A percentile compares a stretch with the other conserved stretches of the same genome.
Conservation (phyloP, 2,329 filamentous ascomycete genomes). For the Microthyrium microscopicum region DNA sequence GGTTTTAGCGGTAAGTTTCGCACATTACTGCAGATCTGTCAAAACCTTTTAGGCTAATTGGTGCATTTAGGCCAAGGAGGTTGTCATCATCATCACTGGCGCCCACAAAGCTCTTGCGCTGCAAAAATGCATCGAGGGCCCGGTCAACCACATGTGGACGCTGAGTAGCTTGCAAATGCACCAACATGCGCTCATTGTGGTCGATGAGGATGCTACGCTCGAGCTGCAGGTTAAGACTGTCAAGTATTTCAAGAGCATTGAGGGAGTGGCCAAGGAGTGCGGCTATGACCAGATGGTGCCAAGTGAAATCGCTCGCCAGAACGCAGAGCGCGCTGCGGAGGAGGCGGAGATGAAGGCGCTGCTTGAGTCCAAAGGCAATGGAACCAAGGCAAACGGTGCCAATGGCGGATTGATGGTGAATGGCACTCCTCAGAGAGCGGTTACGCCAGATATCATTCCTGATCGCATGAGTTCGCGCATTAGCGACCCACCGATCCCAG, state of each 20-base stretch:
- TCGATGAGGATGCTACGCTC: conserved; percentile 53
- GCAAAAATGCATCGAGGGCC: conserved; percentile 65
- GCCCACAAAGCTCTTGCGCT: conserved; percentile 67
- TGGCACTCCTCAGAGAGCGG: too few relatives aligned
- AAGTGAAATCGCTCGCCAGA: too few relatives aligned
- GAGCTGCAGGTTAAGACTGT: conserved; percentile 30
- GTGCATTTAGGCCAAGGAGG: conserved; percentile 44
- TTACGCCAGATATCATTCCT: too few relatives aligned
- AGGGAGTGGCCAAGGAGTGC: conserved; percentile 27
- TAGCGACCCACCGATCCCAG: too few relatives aligned
- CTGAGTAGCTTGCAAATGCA: conserved; percentile 67
- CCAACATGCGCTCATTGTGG: conserved; percentile 65
- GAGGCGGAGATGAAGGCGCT: too few relatives aligned
- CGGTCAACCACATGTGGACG: conserved; percentile 84
- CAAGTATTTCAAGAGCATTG: conserved; percentile 34
- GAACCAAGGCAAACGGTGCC: too few relatives aligned
- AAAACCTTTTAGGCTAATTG: background rate
- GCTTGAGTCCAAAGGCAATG: too few relatives aligned
- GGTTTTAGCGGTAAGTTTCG: conserved; percentile 44
- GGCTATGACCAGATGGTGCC: conserved; percentile 23
- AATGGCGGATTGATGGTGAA: too few relatives aligned
- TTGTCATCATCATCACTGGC: conserved; percentile 68
- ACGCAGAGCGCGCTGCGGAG: too few relatives aligned
- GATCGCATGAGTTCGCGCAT: too few relatives aligned
- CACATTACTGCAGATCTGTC: background rate